phyloP scores from a whole-genome alignment of 371 early-diverging fungal genomes.

The Lichtheimia ornata region DNA sequence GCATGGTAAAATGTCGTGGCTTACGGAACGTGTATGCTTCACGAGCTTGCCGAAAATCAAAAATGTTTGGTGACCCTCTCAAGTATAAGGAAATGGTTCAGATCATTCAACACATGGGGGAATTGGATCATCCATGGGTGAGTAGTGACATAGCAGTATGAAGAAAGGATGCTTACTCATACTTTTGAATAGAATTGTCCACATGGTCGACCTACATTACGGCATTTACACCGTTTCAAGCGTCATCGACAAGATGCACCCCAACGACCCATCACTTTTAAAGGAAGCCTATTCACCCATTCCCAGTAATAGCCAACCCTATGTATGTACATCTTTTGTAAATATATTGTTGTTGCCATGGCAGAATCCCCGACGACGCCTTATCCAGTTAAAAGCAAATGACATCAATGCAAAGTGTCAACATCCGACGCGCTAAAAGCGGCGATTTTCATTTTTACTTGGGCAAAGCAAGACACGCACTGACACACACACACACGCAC shows the following conservation, averaged over 20 bases:
- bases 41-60: conserved; percentile 74
- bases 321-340: too few relatives aligned
- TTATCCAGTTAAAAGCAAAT: too few relatives aligned
- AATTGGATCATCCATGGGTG: conserved; percentile 89
- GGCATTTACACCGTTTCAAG: conserved; percentile 59
- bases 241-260: neutral
- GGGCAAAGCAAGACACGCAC: too few relatives aligned
- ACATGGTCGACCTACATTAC: conserved; percentile 97
- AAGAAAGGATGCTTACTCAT: neutral
- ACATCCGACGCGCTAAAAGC: too few relatives aligned
- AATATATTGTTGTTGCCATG: too few relatives aligned
- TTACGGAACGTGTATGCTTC: conserved; percentile 74
- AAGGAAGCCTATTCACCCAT: neutral
- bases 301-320: too few relatives aligned
- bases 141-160: conserved; percentile 7
- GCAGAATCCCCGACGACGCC: too few relatives aligned
- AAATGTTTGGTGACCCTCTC: conserved; percentile 82
- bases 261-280: neutral
- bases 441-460: too few relatives aligned
- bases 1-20: conserved; percentile 65
- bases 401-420: too few relatives aligned
- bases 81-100: conserved; percentile 67
- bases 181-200: conserved; percentile 84
- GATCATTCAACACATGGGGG: conserved; percentile 78
- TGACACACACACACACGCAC: too few relatives aligned